Percentiles rank a stretch among this genome's conserved stretches.
These are phyloP conservation scores for Epicoccum sorghinum DNA, from an alignment of 2,329 filamentous ascomycete species.

Conservation along the genomic window DNA sequence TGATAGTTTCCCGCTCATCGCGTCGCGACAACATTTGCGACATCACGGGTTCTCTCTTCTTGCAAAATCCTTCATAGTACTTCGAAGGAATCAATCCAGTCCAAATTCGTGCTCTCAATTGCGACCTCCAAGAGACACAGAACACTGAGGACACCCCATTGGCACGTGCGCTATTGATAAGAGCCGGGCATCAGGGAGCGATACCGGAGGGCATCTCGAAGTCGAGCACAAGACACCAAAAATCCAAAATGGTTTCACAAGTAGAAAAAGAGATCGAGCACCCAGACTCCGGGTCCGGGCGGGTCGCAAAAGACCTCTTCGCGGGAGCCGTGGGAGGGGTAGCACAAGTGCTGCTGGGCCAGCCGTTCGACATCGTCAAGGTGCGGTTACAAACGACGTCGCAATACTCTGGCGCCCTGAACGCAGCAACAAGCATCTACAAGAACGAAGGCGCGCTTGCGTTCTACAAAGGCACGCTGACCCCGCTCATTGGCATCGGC, in stretches of 20 bases:
- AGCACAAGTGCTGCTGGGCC: slow-evolving; percentile 87
- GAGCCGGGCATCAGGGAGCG: not conserved
- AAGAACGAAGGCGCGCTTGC: slow-evolving; percentile 85
- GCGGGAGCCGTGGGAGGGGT: slow-evolving; percentile 89
- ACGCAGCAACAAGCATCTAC: slow-evolving; percentile 83
- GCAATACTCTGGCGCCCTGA: slow-evolving; percentile 78
- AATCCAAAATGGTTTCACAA: slow-evolving; percentile 21
- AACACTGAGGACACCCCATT: not conserved
- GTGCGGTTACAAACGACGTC: slow-evolving; percentile 91
- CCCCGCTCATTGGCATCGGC: slow-evolving; percentile 92
- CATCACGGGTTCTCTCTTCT: not conserved
- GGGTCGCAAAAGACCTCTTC: slow-evolving; percentile 82
- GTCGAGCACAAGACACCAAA: not conserved
- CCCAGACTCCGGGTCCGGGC: slow-evolving; percentile 41
- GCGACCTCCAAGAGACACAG: not conserved
- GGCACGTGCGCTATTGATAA: slow-evolving; percentile 9
- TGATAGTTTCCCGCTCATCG: slow-evolving; percentile 9
- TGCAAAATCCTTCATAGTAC: not conserved
- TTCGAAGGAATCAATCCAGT: not conserved
- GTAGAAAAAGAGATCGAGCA: slow-evolving; percentile 50
- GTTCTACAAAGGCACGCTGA: slow-evolving; percentile 98
- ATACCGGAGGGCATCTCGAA: slow-evolving; percentile 1
- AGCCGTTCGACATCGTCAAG: slow-evolving; percentile 76
- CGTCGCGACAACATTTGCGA: not conserved
- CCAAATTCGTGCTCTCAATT: not conserved